Conservation (phyloP, 768 basidiomycete species). For the Terana coerulea region DNA sequence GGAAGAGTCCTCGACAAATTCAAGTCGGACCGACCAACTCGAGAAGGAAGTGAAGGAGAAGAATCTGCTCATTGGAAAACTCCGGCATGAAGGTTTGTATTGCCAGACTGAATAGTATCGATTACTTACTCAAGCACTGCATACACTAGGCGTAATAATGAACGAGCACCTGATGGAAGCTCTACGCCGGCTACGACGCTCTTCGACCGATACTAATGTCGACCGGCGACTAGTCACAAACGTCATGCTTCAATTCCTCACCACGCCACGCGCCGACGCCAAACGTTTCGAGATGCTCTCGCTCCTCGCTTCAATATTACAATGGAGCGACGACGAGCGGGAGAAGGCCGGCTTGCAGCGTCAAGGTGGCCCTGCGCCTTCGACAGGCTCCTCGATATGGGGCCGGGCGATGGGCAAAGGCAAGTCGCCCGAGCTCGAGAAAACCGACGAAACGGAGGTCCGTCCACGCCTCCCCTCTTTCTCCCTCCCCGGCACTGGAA, state of each 20-base stretch:
- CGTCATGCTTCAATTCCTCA: slow-evolving; percentile 84
- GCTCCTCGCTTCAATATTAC: slow-evolving; percentile 84
- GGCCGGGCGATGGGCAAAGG: slow-evolving; percentile 27
- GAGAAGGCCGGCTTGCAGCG: slow-evolving; percentile 88
- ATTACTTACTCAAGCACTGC: too few species aligned
- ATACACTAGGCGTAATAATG: slow-evolving; percentile 81
- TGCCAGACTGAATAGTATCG: neutral
- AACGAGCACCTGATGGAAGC: slow-evolving; percentile 99
- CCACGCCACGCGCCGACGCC: slow-evolving; percentile 84
- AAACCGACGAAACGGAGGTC: slow-evolving; percentile 84
- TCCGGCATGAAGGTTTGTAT: slow-evolving; percentile 84
- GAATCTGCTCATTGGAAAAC: slow-evolving; percentile 88
- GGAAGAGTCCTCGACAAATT: slow-evolving; percentile 66
- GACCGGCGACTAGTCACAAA: slow-evolving; percentile 94
- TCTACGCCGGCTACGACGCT: slow-evolving; percentile 86
- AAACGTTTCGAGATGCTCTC: slow-evolving; percentile 97
- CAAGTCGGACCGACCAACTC: slow-evolving; percentile 62
- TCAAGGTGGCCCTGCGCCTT: slow-evolving; percentile 23
- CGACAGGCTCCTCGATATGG: slow-evolving; percentile 23
- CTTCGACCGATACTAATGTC: slow-evolving; percentile 81
- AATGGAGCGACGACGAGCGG: slow-evolving; percentile 87
- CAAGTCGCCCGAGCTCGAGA: slow-evolving; percentile 58
- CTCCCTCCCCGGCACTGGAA: neutral
- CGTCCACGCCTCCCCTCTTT: slow-evolving; percentile 12
- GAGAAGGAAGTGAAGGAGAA: slow-evolving; percentile 96